These are phyloP conservation scores for Tetrahymena borealis DNA, from an alignment of 73 alveolate genomes.

Conservation along the genomic window DNA sequence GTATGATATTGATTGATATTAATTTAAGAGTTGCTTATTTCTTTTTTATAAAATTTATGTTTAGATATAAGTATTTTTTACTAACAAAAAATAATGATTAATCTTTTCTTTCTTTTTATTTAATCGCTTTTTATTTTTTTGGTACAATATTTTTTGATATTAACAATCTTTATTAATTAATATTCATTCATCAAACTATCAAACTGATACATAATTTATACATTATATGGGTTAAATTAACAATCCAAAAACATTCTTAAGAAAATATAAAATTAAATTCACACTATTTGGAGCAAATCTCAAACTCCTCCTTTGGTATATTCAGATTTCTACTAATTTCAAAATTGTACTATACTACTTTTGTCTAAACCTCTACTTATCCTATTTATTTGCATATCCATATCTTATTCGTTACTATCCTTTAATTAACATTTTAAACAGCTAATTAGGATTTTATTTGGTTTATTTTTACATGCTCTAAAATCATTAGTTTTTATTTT, in stretches of 20 bases:
- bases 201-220: not conserved
- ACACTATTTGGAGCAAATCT: constrained; percentile 2
- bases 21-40: not conserved
- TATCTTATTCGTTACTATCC: not conserved
- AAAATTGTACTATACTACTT: not conserved
- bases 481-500: too few relatives aligned
- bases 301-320: not conserved
- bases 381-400: not conserved
- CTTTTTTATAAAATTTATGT: not conserved
- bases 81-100: not conserved
- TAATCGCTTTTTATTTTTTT: too few relatives aligned
- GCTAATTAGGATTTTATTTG: not conserved
- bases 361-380: not conserved
- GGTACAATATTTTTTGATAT: not conserved
- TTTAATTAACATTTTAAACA: not conserved
- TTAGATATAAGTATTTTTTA: not conserved
- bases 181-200: not conserved
- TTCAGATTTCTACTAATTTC: not conserved
- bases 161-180: not conserved
- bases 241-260: not conserved
- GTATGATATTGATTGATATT: not conserved
- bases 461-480: too few relatives aligned
- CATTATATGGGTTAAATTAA: not conserved
- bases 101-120: not conserved
- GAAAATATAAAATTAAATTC: not conserved